A percentile compares a stretch with the other conserved stretches of the same genome.
phyloP scores from a whole-genome alignment of 371 early-diverging fungal genomes.

The Enterospora canceri region DNA sequence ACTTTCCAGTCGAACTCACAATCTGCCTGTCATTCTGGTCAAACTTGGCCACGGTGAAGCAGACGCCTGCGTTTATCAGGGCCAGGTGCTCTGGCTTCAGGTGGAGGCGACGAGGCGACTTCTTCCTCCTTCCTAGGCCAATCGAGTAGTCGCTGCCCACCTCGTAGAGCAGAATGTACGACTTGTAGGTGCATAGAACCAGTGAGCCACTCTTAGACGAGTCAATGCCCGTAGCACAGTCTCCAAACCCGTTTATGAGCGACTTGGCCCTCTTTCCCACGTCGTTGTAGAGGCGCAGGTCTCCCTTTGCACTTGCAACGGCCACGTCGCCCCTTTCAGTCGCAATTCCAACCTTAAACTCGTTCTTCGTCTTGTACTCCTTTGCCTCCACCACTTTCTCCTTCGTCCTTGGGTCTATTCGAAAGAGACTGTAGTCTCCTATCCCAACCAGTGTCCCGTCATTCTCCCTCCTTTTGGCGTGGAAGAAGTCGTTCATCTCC shows the following conservation, averaged over 20 bases:
- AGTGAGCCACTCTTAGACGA: conserved; percentile 71
- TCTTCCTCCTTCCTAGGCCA: conserved; percentile 57
- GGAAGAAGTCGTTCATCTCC: conserved; percentile 64
- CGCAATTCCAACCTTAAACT: conserved; percentile 62
- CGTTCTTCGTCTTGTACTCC: conserved; percentile 58
- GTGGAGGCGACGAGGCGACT: conserved; percentile 65
- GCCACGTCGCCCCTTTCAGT: conserved; percentile 68
- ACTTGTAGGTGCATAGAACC: conserved; percentile 72
- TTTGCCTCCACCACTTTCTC: conserved; percentile 46
- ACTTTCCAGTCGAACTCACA: conserved; percentile 69
- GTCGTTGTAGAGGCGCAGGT: conserved; percentile 69
- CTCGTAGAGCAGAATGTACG: conserved; percentile 68
- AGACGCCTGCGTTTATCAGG: conserved; percentile 62
- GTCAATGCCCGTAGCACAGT: conserved; percentile 72
- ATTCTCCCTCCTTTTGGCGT: conserved; percentile 64
- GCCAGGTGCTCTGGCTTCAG: conserved; percentile 77
- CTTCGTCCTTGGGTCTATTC: conserved; percentile 69
- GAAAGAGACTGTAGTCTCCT: conserved; percentile 66
- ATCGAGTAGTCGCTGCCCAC: conserved; percentile 44
- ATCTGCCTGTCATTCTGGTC: conserved; percentile 66
- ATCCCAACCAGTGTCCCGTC: conserved; percentile 67
- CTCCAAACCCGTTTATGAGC: conserved; percentile 69
- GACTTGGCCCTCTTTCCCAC: conserved; percentile 72
- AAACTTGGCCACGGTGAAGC: conserved; percentile 78
- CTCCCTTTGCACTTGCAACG: conserved; percentile 71